Evolutionary conservation across 768 basidiomycete genomes (phyloP).

Genomic region (Clitopilus hobsonii): DNA sequence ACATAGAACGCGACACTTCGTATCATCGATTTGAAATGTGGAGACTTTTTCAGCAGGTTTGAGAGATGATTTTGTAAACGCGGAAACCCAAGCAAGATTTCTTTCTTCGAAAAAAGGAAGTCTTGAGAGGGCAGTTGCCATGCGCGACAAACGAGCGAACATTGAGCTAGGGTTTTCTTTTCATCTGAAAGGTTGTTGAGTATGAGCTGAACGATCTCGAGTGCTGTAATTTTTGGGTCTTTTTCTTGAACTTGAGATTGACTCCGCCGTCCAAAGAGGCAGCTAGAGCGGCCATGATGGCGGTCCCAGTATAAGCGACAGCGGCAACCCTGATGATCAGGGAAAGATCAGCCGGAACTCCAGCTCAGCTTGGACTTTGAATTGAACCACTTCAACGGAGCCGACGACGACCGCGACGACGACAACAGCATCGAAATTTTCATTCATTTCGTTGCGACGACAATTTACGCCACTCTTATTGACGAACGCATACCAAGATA

Average conservation of each 20-base stretch:
- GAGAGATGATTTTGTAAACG: too few relatives aligned
- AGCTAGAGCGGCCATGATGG: too few relatives aligned
- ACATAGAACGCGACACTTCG: too few relatives aligned
- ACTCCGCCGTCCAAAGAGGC: too few relatives aligned
- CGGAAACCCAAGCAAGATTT: too few relatives aligned
- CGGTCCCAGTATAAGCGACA: too few relatives aligned
- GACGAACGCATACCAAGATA: not conserved
- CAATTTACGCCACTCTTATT: not conserved
- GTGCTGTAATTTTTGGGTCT: constrained; percentile 14
- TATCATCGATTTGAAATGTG: not conserved
- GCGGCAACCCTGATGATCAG: not conserved
- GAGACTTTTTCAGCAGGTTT: not conserved
- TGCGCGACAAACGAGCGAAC: constrained; percentile 20
- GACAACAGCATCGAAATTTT: not conserved
- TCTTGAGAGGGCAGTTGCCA: constrained; percentile 19
- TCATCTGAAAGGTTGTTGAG: constrained; percentile 21
- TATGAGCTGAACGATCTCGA: constrained; percentile 23
- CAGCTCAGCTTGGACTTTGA: not conserved
- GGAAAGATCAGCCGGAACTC: not conserved
- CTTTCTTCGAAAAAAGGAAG: constrained; percentile 23
- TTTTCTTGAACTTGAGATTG: too few relatives aligned
- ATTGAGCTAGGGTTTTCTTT: constrained; percentile 14
- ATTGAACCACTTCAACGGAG: not conserved
- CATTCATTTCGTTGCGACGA: not conserved
- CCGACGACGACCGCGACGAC: not conserved